Evolutionary conservation across 2,329 filamentous ascomycete genomes (phyloP).

Genomic region (Rhynchosporium secalis): DNA sequence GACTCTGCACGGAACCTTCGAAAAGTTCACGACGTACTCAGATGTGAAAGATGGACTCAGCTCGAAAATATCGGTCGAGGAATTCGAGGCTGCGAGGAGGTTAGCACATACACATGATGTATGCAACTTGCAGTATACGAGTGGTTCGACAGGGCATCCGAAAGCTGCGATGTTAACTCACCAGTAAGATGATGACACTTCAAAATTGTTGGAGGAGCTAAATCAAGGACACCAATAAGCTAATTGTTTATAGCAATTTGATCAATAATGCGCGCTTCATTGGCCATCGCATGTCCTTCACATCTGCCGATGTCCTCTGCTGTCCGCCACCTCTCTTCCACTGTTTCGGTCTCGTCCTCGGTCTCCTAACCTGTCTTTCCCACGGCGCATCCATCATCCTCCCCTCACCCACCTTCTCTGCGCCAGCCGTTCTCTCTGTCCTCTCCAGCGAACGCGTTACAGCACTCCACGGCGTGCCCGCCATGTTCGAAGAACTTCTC

Average conservation of each 20-base stretch:
- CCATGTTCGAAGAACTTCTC: conserved; percentile 55
- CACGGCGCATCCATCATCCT: conserved; percentile 77
- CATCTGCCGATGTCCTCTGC: conserved; percentile 67
- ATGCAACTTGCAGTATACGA: conserved; percentile 74
- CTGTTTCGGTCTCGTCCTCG: conserved; percentile 78
- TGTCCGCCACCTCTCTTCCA: conserved; percentile 85
- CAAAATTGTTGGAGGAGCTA: not conserved
- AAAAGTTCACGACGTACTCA: conserved; percentile 59
- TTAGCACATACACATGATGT: conserved; percentile 64
- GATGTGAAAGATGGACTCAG: conserved; percentile 58
- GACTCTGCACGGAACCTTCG: conserved; percentile 57
- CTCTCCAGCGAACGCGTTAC: conserved; percentile 69
- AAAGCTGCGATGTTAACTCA: conserved; percentile 73
- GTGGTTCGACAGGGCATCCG: conserved; percentile 71
- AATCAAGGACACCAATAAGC: not conserved
- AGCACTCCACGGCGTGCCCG: conserved; percentile 77
- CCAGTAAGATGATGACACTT: conserved; percentile 26
- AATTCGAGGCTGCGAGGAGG: conserved; percentile 53
- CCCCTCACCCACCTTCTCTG: conserved; percentile 72
- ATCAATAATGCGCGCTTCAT: conserved; percentile 34
- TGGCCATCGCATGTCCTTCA: conserved; percentile 51
- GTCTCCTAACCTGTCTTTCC: conserved; percentile 69
- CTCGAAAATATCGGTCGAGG: conserved; percentile 48
- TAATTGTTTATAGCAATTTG: conserved; percentile 26
- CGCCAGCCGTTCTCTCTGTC: conserved; percentile 63